Percentiles rank a stretch among this genome's conserved stretches.
Conservation (phyloP, 306 rosid species). For the Delonix regia region DNA sequence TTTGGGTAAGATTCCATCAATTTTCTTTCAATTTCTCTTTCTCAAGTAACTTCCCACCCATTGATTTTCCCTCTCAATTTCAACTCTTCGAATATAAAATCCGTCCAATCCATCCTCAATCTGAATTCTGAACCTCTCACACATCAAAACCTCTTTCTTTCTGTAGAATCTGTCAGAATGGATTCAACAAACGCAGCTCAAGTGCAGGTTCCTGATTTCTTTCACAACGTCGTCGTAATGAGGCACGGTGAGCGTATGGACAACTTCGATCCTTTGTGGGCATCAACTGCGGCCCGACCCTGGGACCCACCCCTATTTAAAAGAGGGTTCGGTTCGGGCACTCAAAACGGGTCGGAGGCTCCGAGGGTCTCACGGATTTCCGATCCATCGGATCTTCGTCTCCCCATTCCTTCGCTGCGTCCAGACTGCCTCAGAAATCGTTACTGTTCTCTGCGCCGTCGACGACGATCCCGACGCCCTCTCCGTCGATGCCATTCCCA, state of each 20-base stretch:
- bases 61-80: background rate
- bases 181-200: background rate
- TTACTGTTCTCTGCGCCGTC: slow-evolving; percentile 47
- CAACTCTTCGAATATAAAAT: background rate
- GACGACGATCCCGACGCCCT: slow-evolving; percentile 9
- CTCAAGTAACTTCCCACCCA: background rate
- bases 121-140: background rate
- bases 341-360: slow-evolving; percentile 52
- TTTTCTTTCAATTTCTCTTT: background rate
- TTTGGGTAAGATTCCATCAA: background rate
- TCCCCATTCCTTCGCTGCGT: slow-evolving; percentile 92
- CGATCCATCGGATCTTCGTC: slow-evolving; percentile 68
- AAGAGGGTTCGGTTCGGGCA: slow-evolving; percentile 59
- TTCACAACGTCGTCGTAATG: slow-evolving; percentile 78
- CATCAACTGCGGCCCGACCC: slow-evolving; percentile 54
- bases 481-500: slow-evolving; percentile 8
- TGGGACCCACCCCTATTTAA: slow-evolving; percentile 82
- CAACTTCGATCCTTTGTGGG: slow-evolving; percentile 66
- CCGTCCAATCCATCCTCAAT: background rate
- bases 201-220: background rate
- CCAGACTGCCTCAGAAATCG: slow-evolving; percentile 65
- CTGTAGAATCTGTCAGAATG: slow-evolving; percentile 23
- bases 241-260: slow-evolving; percentile 87
- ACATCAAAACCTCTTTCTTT: background rate
- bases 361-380: slow-evolving; percentile 49